These are phyloP conservation scores for Trichoderma afroharzianum DNA, from an alignment of 2,329 filamentous ascomycete genomes.

Conservation along the genomic window DNA sequence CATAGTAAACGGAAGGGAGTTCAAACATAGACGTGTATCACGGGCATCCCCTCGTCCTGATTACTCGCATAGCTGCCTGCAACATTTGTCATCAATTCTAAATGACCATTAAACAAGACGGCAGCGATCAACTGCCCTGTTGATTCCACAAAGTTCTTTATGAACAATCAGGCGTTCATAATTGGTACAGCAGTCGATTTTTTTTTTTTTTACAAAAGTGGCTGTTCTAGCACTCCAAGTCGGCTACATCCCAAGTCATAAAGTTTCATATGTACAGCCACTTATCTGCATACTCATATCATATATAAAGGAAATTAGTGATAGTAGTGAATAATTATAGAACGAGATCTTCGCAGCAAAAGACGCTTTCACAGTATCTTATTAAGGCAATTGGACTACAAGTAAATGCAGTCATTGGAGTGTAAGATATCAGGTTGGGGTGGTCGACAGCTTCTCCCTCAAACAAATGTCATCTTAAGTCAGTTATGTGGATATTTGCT, in stretches of 20 bases:
- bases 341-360: background rate
- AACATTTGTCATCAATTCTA: no score
- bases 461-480: background rate
- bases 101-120: no score
- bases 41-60: no score
- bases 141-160: no score
- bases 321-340: background rate
- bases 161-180: no score
- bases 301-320: background rate
- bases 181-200: no score
- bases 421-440: rapidly evolving
- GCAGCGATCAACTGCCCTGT: no score
- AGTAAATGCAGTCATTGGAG: background rate
- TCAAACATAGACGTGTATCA: no score
- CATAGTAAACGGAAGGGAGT: no score
- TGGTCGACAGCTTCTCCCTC: background rate
- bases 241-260: background rate
- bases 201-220: no score
- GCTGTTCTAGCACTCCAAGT: no score
- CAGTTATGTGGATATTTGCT: background rate
- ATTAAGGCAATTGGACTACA: background rate
- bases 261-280: background rate
- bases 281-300: background rate
- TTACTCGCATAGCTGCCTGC: no score
- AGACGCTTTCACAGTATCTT: background rate